Evolutionary conservation across 768 basidiomycete genomes (phyloP), one percentile per base, ranked within the genome.

Genomic region (Agrocybe praecox): DNA sequence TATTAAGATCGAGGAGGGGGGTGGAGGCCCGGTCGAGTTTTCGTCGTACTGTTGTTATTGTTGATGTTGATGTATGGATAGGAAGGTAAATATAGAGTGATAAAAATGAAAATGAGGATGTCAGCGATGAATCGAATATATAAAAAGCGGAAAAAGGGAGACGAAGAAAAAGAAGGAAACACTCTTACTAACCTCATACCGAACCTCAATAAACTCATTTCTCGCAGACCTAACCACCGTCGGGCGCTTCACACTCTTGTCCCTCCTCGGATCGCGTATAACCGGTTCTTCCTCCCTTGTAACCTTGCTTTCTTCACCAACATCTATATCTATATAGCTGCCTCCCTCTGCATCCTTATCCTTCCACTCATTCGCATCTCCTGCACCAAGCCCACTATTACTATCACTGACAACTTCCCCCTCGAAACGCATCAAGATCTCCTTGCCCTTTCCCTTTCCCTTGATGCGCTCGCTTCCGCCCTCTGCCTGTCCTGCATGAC

Each of bases 41-140:
- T 74, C 73, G 69, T 96, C 94, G 76, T 89, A 85, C 93, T 96
- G 69, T 18, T 57, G 34, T n/a, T n/a, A n/a, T n/a, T n/a, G n/a
- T n/a, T n/a, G n/a, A n/a, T n/a, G n/a, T n/a, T n/a, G n/a, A n/a
- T n/a, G n/a, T n/a, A n/a, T n/a, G n/a, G n/a, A n/a, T n/a, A n/a
- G n/a, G n/a, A n/a, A n/a, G n/a, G n/a, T n/a, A n/a, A n/a, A n/a
- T n/a, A n/a, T n/a, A n/a, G n/a, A n/a, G n/a, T n/a, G n/a, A n/a
- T n/a, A 46, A 34, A 56, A 33, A 1, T 45, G 49, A 14, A 48
- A 52, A 55, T 22, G 59, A 46, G 51, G 12, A 64, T 44, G 48
- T 21, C 29, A 42, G 19, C 2, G 9, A 34, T 49, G 32, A 52
- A 44, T 43, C 50, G 42, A 14, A 19, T 48, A 56, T 36, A 18